Conservation (phyloP, 2,329 filamentous ascomycete species). For the Fusarium equiseti region DNA sequence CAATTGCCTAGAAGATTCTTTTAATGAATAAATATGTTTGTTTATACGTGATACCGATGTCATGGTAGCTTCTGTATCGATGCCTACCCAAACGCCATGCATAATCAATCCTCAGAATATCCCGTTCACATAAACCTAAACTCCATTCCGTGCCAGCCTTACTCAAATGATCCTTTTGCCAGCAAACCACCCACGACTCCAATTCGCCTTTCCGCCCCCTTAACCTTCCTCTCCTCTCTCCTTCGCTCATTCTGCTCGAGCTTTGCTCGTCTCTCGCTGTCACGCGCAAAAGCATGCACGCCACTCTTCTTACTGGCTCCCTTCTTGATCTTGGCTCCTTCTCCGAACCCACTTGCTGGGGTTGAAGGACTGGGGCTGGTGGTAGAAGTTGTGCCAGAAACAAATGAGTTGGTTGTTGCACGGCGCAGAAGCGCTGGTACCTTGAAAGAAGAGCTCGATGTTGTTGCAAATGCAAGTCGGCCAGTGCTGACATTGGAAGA, state of each 20-base stretch:
- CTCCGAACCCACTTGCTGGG: slow-evolving; percentile 56
- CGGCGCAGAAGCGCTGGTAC: slow-evolving; percentile 78
- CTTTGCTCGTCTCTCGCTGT: slow-evolving; percentile 67
- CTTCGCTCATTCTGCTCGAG: slow-evolving; percentile 68
- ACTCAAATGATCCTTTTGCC: slow-evolving; percentile 62
- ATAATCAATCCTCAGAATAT: slow-evolving; percentile 3
- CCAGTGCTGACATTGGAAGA: slow-evolving; percentile 53
- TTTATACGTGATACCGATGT: slow-evolving; percentile 6
- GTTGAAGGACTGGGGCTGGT: slow-evolving; percentile 52
- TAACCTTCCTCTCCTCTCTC: slow-evolving; percentile 69
- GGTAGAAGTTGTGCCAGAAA: slow-evolving; percentile 54
- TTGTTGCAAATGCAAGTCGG: slow-evolving; percentile 69
- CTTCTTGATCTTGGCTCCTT: slow-evolving; percentile 70
- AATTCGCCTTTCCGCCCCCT: slow-evolving; percentile 67
- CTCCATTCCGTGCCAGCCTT: slow-evolving; percentile 26
- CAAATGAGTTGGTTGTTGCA: slow-evolving; percentile 75
- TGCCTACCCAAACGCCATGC: slow-evolving; percentile 36
- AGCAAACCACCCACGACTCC: slow-evolving; percentile 70
- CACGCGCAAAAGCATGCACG: slow-evolving; percentile 70
- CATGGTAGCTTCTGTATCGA: slow-evolving; percentile 9
- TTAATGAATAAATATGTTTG: neutral
- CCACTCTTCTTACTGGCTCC: slow-evolving; percentile 71
- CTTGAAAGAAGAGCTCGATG: slow-evolving; percentile 66
- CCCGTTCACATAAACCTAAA: slow-evolving; percentile 14
- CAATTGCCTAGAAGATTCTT: neutral